Evolutionary conservation across 2,329 filamentous ascomycete species (phyloP).

Genomic region (Pestalotiopsis sp.): DNA sequence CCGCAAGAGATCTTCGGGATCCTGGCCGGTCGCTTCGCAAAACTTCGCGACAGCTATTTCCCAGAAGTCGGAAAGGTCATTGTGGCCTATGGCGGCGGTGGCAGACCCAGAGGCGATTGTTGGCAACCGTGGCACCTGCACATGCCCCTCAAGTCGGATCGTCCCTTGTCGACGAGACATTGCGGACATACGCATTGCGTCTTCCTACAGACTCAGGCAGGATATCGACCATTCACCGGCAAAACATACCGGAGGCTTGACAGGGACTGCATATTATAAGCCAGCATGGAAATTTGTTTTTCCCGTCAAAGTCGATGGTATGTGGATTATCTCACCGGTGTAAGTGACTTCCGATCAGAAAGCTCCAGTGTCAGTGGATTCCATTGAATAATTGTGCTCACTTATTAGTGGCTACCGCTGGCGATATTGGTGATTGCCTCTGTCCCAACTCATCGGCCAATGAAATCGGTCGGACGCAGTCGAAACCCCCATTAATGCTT

Average conservation of each 20-base stretch:
- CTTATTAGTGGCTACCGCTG: not conserved
- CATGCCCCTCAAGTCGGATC: not conserved
- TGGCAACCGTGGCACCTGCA: not conserved
- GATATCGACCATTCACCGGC: no score
- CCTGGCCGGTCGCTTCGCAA: not conserved
- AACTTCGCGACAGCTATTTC: not conserved
- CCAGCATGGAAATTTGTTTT: not conserved
- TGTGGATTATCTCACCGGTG: not conserved
- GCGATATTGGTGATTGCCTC: not conserved
- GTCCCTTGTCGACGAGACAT: not conserved
- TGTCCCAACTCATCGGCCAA: not conserved
- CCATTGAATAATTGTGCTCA: not conserved
- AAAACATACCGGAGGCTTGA: no score
- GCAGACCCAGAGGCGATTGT: not conserved
- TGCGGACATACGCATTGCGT: not conserved
- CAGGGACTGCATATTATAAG: no score
- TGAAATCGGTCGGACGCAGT: not conserved
- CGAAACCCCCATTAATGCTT: not conserved
- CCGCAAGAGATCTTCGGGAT: not conserved
- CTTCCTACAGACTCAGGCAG: not conserved
- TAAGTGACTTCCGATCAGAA: not conserved
- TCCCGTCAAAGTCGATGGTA: not conserved
- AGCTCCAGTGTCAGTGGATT: not conserved
- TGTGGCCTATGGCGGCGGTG: not conserved
- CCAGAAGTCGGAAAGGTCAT: not conserved